A percentile compares a stretch with the other conserved stretches of the same genome.
Conservation (phyloP, 805 yeast genomes). For the Saccharomycopsis selenospora region DNA sequence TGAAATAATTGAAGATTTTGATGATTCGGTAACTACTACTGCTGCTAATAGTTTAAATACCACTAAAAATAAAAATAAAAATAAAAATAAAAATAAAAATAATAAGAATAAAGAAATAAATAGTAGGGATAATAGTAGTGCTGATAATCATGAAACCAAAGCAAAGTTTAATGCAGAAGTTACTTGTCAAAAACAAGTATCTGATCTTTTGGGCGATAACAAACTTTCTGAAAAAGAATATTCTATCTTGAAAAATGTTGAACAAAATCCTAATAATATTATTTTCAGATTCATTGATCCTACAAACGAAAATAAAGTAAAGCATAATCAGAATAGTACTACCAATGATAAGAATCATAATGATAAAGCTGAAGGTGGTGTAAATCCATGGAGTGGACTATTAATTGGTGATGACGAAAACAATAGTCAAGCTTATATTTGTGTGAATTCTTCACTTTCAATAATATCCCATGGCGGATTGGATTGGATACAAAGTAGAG, state of each 20-base stretch:
- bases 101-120: no score
- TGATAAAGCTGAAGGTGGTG: background rate
- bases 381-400: background rate
- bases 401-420: background rate
- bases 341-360: background rate
- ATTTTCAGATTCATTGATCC: background rate
- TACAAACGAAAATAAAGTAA: background rate
- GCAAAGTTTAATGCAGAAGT: no score
- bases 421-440: background rate
- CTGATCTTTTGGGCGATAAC: no score
- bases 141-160: no score
- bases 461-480: background rate
- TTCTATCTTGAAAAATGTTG: background rate
- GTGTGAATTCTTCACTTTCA: background rate
- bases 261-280: background rate
- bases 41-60: no score
- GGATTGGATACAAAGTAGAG: background rate
- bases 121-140: no score
- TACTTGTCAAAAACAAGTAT: no score
- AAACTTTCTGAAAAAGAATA: background rate
- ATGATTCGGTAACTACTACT: no score
- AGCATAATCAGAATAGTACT: no score
- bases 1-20: no score
- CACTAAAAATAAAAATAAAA: no score
- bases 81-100: no score